These are phyloP conservation scores for Bacidia gigantensis DNA, from an alignment of 495 filamentous ascomycete genomes.

Conservation along the genomic window DNA sequence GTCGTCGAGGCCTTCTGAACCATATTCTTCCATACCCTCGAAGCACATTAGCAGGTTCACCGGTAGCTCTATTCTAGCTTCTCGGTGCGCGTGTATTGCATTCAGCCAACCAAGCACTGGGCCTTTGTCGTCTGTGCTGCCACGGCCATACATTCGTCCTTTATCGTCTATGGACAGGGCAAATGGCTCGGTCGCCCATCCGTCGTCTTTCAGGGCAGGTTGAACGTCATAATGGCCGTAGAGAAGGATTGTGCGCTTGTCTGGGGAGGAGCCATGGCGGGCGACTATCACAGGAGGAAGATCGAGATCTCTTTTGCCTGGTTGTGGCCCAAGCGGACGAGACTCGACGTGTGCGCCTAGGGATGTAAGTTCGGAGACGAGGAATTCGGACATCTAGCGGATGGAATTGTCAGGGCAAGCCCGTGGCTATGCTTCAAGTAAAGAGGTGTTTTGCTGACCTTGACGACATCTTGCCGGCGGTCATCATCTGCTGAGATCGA, in stretches of 20 bases:
- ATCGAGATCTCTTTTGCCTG: conserved; percentile 74
- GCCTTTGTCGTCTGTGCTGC: conserved; percentile 95
- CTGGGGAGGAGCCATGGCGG: conserved; percentile 78
- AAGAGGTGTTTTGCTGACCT: conserved; percentile 25
- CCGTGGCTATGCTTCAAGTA: not conserved
- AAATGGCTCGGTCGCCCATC: conserved; percentile 95
- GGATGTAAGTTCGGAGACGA: conserved; percentile 63
- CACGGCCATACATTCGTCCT: conserved; percentile 89
- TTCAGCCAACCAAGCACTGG: conserved; percentile 97
- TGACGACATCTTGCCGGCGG: conserved; percentile 76
- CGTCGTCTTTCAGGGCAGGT: conserved; percentile 82
- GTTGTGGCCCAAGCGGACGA: conserved; percentile 75
- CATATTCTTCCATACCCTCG: conserved; percentile 99
- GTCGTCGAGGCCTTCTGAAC: conserved; percentile 90
- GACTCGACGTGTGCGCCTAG: conserved; percentile 80
- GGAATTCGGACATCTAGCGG: conserved; percentile 75
- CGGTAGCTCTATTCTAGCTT: conserved; percentile 83
- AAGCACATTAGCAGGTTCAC: conserved; percentile 99
- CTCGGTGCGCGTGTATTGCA: conserved; percentile 91
- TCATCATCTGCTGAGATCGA: conserved; percentile 86
- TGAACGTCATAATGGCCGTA: conserved; percentile 99
- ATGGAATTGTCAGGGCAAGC: not conserved
- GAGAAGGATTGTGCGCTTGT: conserved; percentile 86
- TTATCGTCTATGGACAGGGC: conserved; percentile 75
- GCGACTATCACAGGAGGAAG: conserved; percentile 86